Conservation (phyloP, 2,329 filamentous ascomycete genomes). For the Alternaria solani region DNA sequence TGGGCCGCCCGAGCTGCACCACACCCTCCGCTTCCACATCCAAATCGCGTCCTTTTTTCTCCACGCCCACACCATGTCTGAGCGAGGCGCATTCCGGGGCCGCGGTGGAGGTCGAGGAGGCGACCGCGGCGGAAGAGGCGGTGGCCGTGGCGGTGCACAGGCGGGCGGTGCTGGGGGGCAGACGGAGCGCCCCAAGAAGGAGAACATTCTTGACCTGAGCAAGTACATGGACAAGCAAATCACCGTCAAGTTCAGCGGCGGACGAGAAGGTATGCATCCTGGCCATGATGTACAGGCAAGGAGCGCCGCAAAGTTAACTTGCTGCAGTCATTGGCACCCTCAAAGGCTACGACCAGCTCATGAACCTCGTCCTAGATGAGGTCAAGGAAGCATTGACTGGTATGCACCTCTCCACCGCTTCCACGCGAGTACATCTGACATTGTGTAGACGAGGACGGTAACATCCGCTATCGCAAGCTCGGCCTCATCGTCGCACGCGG, state of each 20-base stretch:
- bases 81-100: slow-evolving; percentile 62
- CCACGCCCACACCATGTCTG: slow-evolving; percentile 58
- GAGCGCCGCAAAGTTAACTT: slow-evolving; percentile 17
- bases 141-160: slow-evolving; percentile 52
- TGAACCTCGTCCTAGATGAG: slow-evolving; percentile 97
- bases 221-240: slow-evolving; percentile 99
- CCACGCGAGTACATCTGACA: slow-evolving; percentile 1
- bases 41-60: slow-evolving; percentile 19
- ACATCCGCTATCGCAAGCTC: slow-evolving; percentile 79
- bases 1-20: slow-evolving; percentile 28
- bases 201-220: slow-evolving; percentile 93
- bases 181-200: slow-evolving; percentile 87
- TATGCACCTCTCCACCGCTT: slow-evolving; percentile 54
- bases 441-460: slow-evolving; percentile 86
- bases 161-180: slow-evolving; percentile 38
- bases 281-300: slow-evolving; percentile 1
- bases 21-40: slow-evolving; percentile 23
- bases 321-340: slow-evolving; percentile 80
- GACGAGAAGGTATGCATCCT: slow-evolving; percentile 74
- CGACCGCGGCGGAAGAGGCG: slow-evolving; percentile 54
- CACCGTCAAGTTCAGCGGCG: slow-evolving; percentile 95
- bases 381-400: slow-evolving; percentile 90
- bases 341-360: slow-evolving; percentile 95
- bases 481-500: slow-evolving; percentile 89
- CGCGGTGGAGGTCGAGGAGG: slow-evolving; percentile 40